Evolutionary conservation across 1,284 basidiomycete species (phyloP), one percentile per base, ranked within the genome.

Genomic region (Cutaneotrichosporon dermatis): DNA sequence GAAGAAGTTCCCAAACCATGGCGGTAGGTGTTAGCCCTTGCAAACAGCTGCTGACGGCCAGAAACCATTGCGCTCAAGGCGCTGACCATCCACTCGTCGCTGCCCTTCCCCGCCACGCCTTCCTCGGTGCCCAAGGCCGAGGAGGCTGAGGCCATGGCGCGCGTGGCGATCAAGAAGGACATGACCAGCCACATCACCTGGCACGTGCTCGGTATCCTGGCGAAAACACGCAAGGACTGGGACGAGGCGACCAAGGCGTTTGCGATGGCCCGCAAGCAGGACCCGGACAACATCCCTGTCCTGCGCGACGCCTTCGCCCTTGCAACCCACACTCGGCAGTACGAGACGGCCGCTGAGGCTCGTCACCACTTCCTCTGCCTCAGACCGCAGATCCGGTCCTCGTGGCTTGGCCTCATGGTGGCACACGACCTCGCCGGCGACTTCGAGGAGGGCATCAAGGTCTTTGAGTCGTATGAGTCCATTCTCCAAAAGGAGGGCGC

Each of bases 31-130:
- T 25, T 25, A 25, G 25, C 25, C 25, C 25, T 25, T 25, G 25
- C 25, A 25, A 25, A 25, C 25, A 25, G 25, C 25, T 25, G 25
- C 25, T 25, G 25, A 25, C 25, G 25, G 25, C 25, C 69, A 94
- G 93, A 97, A 80, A 93, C 93, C 25, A 79, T 92, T 69, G 92
- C 90, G 71, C 92, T 97, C 88, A 95, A 94, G 75, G 93, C 93
- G 2, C 84, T 97, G 54, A 82, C 94, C 54, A 79, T 93, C 58
- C 88, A 77, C 63, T 75, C 77, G 5, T 76, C 76, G 12, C 64
- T 79, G 2, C 75, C 77, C 7, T 72, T 70, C 40, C 76, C 77
- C 0, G 58, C 73, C 7, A 77, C 76, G 4, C 67, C 69, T 10
- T 62, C 73, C 1, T 71, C 75, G n/a, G 60, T 87, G 8, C 89